These are phyloP conservation scores for Vigna unguiculata DNA, from an alignment of 306 rosid species.

Conservation along the genomic window DNA sequence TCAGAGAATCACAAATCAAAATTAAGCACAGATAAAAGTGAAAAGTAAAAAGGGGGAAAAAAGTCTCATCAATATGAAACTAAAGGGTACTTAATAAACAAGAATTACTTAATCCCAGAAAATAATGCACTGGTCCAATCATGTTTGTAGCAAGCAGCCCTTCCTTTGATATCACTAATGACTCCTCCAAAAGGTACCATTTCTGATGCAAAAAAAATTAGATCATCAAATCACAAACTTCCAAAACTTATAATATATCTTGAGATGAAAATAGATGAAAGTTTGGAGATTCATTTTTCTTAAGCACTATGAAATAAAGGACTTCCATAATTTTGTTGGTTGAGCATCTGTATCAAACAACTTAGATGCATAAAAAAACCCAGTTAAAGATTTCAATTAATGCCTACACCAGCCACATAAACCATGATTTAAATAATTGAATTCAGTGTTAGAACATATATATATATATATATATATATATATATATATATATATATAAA, in stretches of 20 bases:
- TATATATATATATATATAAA: too few relatives aligned
- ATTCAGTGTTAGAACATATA: too few relatives aligned
- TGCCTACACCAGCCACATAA: too few relatives aligned
- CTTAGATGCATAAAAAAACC: too few relatives aligned
- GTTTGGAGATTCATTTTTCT: background rate
- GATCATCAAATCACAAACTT: constrained; percentile 11
- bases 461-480: too few relatives aligned
- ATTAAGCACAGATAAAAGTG: background rate
- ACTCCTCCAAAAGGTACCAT: constrained; percentile 71
- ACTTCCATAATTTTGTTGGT: too few relatives aligned
- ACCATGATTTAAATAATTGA: too few relatives aligned
- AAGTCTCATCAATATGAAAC: background rate
- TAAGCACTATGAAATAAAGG: background rate
- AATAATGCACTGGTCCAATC: constrained; percentile 63
- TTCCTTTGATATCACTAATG: constrained; percentile 63
- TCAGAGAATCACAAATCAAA: background rate
- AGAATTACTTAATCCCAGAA: constrained; percentile 60
- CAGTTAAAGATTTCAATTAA: too few relatives aligned
- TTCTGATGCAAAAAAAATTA: constrained; percentile 38
- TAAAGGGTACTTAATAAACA: too few relatives aligned
- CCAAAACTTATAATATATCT: background rate
- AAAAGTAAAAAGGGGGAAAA: background rate
- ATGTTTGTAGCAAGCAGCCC: constrained; percentile 64
- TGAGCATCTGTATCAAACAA: too few relatives aligned
- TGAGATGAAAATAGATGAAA: background rate